These are phyloP conservation scores for Mortierella sp. DNA, from an alignment of 371 early-diverging fungal species.

Conservation along the genomic window DNA sequence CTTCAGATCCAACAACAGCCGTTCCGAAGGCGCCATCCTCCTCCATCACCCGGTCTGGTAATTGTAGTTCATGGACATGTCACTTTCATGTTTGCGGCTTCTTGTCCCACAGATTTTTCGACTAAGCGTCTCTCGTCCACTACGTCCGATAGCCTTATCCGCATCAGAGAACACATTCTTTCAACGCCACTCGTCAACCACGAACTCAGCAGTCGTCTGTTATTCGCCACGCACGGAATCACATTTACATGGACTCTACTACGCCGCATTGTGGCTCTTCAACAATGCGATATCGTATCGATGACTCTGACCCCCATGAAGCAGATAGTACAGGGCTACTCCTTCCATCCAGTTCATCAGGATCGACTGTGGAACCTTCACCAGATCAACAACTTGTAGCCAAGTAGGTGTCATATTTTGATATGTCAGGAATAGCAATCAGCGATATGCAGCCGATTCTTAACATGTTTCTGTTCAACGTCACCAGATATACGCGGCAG, in stretches of 20 bases:
- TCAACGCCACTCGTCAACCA: constrained; percentile 21
- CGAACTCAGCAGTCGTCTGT: constrained; percentile 29
- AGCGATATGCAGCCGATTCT: too few relatives aligned
- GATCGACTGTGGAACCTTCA: neutral
- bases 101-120: neutral
- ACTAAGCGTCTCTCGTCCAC: too few relatives aligned
- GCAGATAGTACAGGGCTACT: neutral
- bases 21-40: constrained; percentile 26
- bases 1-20: constrained; percentile 11
- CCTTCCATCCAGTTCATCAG: neutral
- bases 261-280: neutral
- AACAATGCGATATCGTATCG: constrained; percentile 5
- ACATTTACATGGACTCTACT: constrained; percentile 24
- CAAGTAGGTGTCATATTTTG: too few relatives aligned
- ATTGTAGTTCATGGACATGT: neutral
- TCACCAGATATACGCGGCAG: constrained; percentile 43
- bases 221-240: constrained; percentile 38
- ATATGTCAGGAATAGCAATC: too few relatives aligned
- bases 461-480: too few relatives aligned
- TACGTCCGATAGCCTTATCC: constrained; percentile 54
- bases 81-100: neutral
- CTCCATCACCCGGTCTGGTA: constrained; percentile 33
- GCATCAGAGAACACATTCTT: constrained; percentile 36
- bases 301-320: constrained; percentile 5
- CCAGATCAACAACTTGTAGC: constrained; percentile 23